A percentile compares a stretch with the other conserved stretches of the same genome.
Conservation (phyloP, 192 early-diverging fungal species). For the Funneliformis mosseae region DNA sequence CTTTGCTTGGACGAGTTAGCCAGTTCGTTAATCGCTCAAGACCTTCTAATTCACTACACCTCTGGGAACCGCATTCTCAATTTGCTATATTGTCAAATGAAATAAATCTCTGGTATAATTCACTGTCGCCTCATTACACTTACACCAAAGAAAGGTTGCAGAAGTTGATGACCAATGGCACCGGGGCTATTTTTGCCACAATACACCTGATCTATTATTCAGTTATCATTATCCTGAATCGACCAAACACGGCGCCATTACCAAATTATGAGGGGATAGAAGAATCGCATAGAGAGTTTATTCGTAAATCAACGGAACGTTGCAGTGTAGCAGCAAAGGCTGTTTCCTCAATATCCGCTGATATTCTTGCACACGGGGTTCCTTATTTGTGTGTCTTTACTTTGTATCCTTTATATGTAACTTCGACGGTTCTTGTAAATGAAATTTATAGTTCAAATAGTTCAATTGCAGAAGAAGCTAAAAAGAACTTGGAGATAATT, state of each 20-base stretch:
- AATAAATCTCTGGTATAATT: conserved; percentile 43
- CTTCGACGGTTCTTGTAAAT: conserved; percentile 54
- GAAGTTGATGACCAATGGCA: conserved; percentile 33
- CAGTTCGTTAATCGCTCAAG: conserved; percentile 49
- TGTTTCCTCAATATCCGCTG: conserved; percentile 44
- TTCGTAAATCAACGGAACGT: conserved; percentile 40
- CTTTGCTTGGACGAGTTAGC: conserved; percentile 50
- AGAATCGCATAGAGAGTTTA: conserved; percentile 32
- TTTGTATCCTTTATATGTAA: conserved; percentile 51
- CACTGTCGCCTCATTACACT: conserved; percentile 38
- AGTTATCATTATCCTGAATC: conserved; percentile 50
- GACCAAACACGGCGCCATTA: conserved; percentile 41
- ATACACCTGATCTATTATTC: conserved; percentile 53
- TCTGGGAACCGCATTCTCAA: conserved; percentile 50
- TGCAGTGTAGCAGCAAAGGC: conserved; percentile 48
- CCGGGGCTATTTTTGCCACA: conserved; percentile 42
- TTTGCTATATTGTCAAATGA: conserved; percentile 44
- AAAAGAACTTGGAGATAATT: conserved; percentile 41
- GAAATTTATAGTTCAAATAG: conserved; percentile 45
- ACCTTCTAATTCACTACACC: conserved; percentile 38
- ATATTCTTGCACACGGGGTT: conserved; percentile 35
- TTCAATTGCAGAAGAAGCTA: conserved; percentile 42
- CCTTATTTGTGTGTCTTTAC: conserved; percentile 48
- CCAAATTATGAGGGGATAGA: conserved; percentile 13
- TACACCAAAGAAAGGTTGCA: conserved; percentile 46